Evolutionary conservation across 2,329 filamentous ascomycete species (phyloP), one percentile per base, ranked within the genome.

Genomic region (Aspergillus sp.): DNA sequence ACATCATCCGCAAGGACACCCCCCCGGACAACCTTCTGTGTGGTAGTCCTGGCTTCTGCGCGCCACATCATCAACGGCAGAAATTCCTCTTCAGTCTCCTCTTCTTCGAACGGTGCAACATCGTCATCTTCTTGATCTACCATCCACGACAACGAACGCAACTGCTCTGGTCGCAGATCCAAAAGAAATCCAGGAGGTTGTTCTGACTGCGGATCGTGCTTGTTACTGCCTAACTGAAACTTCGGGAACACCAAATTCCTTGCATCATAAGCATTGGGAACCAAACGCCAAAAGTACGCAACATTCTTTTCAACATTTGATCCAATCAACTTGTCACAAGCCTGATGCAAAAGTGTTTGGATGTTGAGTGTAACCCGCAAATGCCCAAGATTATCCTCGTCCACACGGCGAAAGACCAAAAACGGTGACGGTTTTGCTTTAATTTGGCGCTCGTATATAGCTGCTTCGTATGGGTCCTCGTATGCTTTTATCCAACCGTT

Each of bases 1-100:
- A 84, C 81, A 41, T 80, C 73, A 56, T 85, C 81, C 2, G 82
- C 82, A 30, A 85, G 69, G 15, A 86, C 72, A 4, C 83, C 83
- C 10, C 83, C 83, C 15, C 73, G 74, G 37, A 83, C 53, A 9
- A 51, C 47, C 32, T 58, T 61, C 52, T 27, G 50, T 32, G 45
- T 69, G 43, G n/a, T 61, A 20, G 32, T 69, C 60, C 49, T 72
- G 55, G n/a, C 80, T 59, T 84, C 82, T 2, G 74, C 73, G 49
- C 78, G 74, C 78, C 80, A 85, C 9, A 75, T 72, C 25, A 83
- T 58, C 19, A 71, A 59, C 0, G 68, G 56, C 10, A 83, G 59
- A 1, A 73, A 50, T 2, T 73, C 74, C 59, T 86, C 83, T 49
- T 82, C 80, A 0, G 77, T 62, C 54, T 82, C 81, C 52, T 78